Evolutionary conservation across 805 yeast species (phyloP).

Genomic region (Wickerhamiella qilinensis): DNA sequence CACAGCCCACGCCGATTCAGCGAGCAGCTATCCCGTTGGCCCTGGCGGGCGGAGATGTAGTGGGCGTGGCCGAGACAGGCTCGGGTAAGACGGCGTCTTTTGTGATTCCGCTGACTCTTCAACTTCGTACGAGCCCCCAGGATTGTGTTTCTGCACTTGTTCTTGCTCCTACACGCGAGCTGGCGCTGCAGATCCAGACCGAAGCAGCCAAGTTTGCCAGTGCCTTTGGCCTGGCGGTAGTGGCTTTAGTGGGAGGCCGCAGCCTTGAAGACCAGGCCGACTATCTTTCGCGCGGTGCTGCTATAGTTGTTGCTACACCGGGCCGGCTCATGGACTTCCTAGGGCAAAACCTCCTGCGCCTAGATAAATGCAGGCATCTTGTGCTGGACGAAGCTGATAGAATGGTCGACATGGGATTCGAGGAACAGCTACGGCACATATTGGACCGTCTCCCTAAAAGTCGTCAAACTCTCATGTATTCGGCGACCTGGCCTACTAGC

Average conservation of each 20-base stretch:
- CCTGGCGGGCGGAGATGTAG: slow-evolving; percentile 40
- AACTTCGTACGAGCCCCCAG: slow-evolving; percentile 27
- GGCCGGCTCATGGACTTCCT: slow-evolving; percentile 76
- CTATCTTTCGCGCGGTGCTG: slow-evolving; percentile 46
- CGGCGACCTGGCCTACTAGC: slow-evolving; percentile 77
- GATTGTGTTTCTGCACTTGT: slow-evolving; percentile 35
- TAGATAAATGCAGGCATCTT: slow-evolving; percentile 47
- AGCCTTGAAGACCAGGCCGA: slow-evolving; percentile 56
- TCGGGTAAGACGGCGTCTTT: slow-evolving; percentile 88
- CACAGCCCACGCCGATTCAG: slow-evolving; percentile 79
- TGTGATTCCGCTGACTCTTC: slow-evolving; percentile 48
- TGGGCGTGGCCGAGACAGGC: slow-evolving; percentile 94
- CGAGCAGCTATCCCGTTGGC: slow-evolving; percentile 73
- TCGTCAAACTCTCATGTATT: slow-evolving; percentile 72
- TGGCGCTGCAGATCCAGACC: slow-evolving; percentile 69
- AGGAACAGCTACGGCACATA: slow-evolving; percentile 53
- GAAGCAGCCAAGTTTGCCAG: slow-evolving; percentile 42
- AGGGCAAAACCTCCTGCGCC: slow-evolving; percentile 44
- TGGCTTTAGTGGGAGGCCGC: slow-evolving; percentile 81
- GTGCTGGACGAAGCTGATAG: slow-evolving; percentile 90
- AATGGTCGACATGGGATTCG: slow-evolving; percentile 93
- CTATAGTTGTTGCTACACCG: slow-evolving; percentile 83
- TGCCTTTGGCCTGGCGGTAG: slow-evolving; percentile 25
- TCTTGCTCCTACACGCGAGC: slow-evolving; percentile 85
- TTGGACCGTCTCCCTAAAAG: slow-evolving; percentile 36